Percentiles rank a stretch among this genome's conserved stretches.
These are phyloP conservation scores for Hibiscus mutabilis DNA, from an alignment of 345 rosid species.

Conservation along the genomic window DNA sequence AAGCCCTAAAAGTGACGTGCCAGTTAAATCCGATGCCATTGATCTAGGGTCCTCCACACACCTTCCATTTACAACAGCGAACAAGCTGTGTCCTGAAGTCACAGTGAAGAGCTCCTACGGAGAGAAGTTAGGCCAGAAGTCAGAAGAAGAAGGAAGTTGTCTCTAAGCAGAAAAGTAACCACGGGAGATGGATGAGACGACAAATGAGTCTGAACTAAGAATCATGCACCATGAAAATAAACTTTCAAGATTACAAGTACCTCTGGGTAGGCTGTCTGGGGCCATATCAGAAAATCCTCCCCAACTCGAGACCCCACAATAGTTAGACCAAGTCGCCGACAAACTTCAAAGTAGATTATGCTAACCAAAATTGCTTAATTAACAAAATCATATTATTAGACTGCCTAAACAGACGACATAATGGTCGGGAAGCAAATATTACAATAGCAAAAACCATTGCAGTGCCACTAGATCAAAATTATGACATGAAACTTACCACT, in stretches of 20 bases:
- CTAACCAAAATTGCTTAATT: constrained; percentile 72
- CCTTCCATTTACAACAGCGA: constrained; percentile 70
- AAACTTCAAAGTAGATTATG: constrained; percentile 88
- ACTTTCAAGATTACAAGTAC: constrained; percentile 24
- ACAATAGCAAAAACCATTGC: neutral
- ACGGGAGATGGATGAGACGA: neutral
- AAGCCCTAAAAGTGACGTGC: constrained; percentile 66
- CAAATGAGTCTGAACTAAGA: neutral
- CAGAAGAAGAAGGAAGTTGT: neutral
- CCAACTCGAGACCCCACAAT: constrained; percentile 93
- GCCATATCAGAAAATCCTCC: constrained; percentile 95
- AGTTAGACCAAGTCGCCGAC: constrained; percentile 59
- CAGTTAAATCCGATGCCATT: constrained; percentile 84
- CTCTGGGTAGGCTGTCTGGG: constrained; percentile 74
- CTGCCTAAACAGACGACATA: neutral
- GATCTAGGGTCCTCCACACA: constrained; percentile 86
- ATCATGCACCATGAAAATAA: neutral
- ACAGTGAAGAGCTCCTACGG: constrained; percentile 70
- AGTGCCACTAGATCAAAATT: neutral
- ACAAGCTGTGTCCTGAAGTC: constrained; percentile 78
- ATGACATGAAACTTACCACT: constrained; percentile 45
- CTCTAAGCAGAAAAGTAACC: neutral
- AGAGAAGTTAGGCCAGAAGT: neutral
- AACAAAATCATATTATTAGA: constrained; percentile 15
- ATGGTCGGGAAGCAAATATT: neutral